Conservation (phyloP, 2,329 filamentous ascomycete genomes). For the Chaetomiaceae sp. region DNA sequence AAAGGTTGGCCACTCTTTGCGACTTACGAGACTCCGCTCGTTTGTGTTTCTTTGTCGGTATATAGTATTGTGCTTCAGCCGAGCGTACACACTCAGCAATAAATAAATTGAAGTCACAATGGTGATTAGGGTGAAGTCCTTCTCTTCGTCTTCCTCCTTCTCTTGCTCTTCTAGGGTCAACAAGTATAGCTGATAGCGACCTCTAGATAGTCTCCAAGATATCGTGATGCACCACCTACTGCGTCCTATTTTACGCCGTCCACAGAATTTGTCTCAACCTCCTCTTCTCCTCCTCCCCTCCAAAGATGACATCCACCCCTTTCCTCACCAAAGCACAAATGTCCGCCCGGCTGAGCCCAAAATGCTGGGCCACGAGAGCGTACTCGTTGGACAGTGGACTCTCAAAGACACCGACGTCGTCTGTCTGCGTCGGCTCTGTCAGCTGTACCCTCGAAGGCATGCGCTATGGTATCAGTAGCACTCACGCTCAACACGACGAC, state of each 20-base stretch:
- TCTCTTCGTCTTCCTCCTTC: too few relatives aligned
- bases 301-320: slow-evolving; percentile 64
- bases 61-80: not conserved
- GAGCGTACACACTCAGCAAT: not conserved
- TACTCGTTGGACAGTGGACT: slow-evolving; percentile 76
- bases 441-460: not conserved
- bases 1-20: not conserved
- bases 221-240: too few relatives aligned
- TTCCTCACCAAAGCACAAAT: slow-evolving; percentile 55
- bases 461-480: slow-evolving; percentile 21
- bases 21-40: slow-evolving; percentile 15
- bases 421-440: slow-evolving; percentile 52
- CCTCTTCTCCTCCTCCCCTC: slow-evolving; percentile 55
- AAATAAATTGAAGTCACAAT: not conserved
- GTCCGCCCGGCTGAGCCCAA: slow-evolving; percentile 47
- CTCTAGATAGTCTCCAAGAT: too few relatives aligned
- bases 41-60: slow-evolving; percentile 6
- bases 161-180: too few relatives aligned
- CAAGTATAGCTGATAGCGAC: too few relatives aligned
- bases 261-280: slow-evolving; percentile 40
- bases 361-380: slow-evolving; percentile 65
- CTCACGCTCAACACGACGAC: slow-evolving; percentile 66
- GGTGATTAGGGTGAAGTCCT: too few relatives aligned
- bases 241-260: not conserved
- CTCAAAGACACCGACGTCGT: slow-evolving; percentile 78